Percentiles rank a stretch among this genome's conserved stretches.
Conservation (phyloP, 345 rosid genomes). For the Gynandropsis gynandra region DNA sequence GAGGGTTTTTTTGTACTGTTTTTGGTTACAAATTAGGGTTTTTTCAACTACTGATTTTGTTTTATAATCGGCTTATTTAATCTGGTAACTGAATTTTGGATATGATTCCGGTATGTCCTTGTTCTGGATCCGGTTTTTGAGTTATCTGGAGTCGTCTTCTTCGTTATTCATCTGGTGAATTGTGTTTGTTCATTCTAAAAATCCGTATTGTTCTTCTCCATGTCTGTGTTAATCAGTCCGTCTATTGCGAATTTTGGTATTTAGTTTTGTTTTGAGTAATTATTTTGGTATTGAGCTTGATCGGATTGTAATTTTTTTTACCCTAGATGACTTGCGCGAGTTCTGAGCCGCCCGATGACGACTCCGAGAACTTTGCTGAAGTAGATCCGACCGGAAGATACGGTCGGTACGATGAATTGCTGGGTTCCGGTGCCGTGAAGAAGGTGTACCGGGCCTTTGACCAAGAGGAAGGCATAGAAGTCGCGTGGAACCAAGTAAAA, state of each 20-base stretch:
- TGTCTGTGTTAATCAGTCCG: too few relatives aligned
- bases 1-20: neutral
- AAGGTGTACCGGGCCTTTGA: conserved; percentile 86
- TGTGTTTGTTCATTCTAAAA: too few relatives aligned
- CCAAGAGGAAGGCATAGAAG: conserved; percentile 87
- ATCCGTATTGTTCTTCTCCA: too few relatives aligned
- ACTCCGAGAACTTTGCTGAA: conserved; percentile 63
- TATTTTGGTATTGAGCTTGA: conserved; percentile 9
- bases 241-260: conserved; percentile 14
- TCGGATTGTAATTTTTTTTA: conserved; percentile 15
- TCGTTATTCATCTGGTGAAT: too few relatives aligned
- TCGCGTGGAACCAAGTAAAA: conserved; percentile 91
- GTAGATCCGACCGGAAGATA: conserved; percentile 71
- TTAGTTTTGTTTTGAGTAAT: too few relatives aligned
- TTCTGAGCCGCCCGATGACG: conserved; percentile 37
- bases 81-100: too few relatives aligned
- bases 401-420: conserved; percentile 60
- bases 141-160: too few relatives aligned
- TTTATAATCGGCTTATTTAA: neutral
- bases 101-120: too few relatives aligned
- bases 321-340: conserved; percentile 45
- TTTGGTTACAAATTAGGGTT: conserved; percentile 14
- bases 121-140: too few relatives aligned
- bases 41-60: neutral
- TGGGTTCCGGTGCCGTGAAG: conserved; percentile 69